Evolutionary conservation across 495 filamentous ascomycete species (phyloP).

Genomic region (Terfezia claveryi): DNA sequence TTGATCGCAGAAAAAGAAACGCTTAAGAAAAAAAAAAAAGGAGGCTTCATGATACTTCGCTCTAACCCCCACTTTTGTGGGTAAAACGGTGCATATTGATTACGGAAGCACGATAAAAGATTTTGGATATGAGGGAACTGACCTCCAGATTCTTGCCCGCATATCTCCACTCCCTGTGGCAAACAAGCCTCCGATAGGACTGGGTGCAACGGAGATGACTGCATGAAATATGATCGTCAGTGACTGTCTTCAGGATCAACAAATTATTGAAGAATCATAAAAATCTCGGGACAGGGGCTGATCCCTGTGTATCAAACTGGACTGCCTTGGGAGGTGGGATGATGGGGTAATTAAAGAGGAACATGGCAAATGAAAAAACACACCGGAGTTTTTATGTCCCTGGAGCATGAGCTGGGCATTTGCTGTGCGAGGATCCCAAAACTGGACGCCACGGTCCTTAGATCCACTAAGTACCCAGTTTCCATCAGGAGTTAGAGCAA

Average conservation of each 20-base stretch:
- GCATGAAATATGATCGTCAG: conserved; percentile 8
- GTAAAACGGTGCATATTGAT: too few species aligned
- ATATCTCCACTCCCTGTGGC: conserved; percentile 81
- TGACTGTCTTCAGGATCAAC: background rate
- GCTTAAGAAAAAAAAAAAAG: too few species aligned
- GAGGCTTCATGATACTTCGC: too few species aligned
- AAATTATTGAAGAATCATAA: background rate
- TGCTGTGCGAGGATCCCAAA: conserved; percentile 77
- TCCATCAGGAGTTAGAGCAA: conserved; percentile 69
- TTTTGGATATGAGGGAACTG: conserved; percentile 4
- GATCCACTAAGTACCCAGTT: conserved; percentile 81
- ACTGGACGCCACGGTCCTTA: conserved; percentile 77
- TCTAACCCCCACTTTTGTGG: background rate
- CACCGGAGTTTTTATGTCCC: conserved; percentile 74
- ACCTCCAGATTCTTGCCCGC: conserved; percentile 66
- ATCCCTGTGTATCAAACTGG: background rate
- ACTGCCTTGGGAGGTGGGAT: background rate
- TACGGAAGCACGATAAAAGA: too few species aligned
- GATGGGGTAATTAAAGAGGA: conserved; percentile 9
- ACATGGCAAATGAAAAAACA: conserved; percentile 9
- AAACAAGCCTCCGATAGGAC: conserved; percentile 56
- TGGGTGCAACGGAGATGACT: conserved; percentile 78
- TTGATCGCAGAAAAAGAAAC: too few species aligned
- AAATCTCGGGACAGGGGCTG: background rate
- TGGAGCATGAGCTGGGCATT: conserved; percentile 81